Percentiles rank a stretch among this genome's conserved stretches.
These are phyloP conservation scores for Alternaria gaisen DNA, from an alignment of 2,329 filamentous ascomycete genomes.

Conservation along the genomic window DNA sequence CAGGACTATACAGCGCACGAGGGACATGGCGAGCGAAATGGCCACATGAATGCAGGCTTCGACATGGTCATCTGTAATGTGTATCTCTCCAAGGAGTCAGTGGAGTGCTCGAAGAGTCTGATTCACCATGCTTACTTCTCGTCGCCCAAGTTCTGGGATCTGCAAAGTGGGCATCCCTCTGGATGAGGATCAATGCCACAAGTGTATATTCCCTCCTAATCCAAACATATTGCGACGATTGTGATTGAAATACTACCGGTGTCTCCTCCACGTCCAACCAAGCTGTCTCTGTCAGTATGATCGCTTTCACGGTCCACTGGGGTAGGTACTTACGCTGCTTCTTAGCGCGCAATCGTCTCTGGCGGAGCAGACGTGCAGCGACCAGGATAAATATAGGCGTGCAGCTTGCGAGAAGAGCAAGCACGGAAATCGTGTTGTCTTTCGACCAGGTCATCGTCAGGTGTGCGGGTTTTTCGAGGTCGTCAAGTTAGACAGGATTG, in stretches of 20 bases:
- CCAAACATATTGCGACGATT: accelerated
- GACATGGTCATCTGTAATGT: neutral
- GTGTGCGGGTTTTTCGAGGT: neutral
- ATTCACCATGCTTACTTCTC: neutral
- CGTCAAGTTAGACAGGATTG: neutral
- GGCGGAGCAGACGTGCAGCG: neutral
- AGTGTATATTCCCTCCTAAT: neutral
- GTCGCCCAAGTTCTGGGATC: neutral
- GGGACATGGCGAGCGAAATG: neutral
- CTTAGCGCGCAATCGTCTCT: neutral
- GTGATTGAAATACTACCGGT: accelerated
- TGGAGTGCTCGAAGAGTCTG: no score
- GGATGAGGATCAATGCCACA: neutral
- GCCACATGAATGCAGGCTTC: neutral
- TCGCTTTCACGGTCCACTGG: neutral
- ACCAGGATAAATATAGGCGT: neutral
- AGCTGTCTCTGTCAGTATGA: neutral
- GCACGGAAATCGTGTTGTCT: neutral
- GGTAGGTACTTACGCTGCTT: neutral
- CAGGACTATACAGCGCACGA: neutral
- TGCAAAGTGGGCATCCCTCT: neutral
- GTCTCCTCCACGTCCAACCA: neutral
- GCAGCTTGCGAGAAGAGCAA: neutral
- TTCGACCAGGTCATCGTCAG: neutral
- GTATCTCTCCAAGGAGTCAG: neutral